These are phyloP conservation scores for Gillenia trifoliata DNA, from an alignment of 306 rosid genomes.

Conservation along the genomic window DNA sequence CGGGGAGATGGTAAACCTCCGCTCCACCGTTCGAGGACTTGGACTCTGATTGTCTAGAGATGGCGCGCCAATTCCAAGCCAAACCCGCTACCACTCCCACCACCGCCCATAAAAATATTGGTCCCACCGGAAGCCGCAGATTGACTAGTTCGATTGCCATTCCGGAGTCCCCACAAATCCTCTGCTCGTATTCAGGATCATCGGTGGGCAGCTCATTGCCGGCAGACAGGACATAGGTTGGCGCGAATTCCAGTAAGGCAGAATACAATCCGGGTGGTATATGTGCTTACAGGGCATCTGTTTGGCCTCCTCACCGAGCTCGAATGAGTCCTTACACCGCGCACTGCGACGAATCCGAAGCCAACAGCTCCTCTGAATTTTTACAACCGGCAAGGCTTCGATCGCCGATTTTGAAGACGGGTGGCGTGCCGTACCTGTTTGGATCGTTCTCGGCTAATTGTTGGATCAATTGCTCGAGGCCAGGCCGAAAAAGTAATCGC, in stretches of 20 bases:
- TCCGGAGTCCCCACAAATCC: constrained; percentile 24
- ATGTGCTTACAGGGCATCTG: constrained; percentile 91
- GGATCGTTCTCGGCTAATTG: constrained; percentile 95
- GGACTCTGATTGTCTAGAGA: constrained; percentile 27
- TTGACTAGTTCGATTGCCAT: constrained; percentile 32
- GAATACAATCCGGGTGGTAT: constrained; percentile 71
- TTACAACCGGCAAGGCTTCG: constrained; percentile 49
- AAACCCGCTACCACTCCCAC: constrained; percentile 22
- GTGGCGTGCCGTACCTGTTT: constrained; percentile 80
- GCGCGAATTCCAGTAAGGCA: constrained; percentile 84
- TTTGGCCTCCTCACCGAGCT: constrained; percentile 58
- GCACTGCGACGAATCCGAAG: constrained; percentile 74
- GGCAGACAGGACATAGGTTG: constrained; percentile 93
- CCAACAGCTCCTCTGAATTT: constrained; percentile 53
- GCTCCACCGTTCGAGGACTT: constrained; percentile 36
- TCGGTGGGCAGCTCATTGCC: constrained; percentile 85
- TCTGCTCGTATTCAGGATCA: constrained; percentile 75
- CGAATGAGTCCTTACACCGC: constrained; percentile 91
- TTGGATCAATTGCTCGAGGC: constrained; percentile 91
- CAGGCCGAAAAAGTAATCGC: constrained; percentile 95
- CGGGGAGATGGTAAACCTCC: constrained; percentile 63
- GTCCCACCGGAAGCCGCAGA: constrained; percentile 25
- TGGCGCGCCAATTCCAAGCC: constrained; percentile 14
- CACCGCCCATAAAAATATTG: constrained; percentile 23
- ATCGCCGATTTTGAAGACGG: constrained; percentile 67